Percentiles rank a stretch among this genome's conserved stretches.
Evolutionary conservation across 2,329 filamentous ascomycete species (phyloP).

Genomic region (Shiraia sp.): DNA sequence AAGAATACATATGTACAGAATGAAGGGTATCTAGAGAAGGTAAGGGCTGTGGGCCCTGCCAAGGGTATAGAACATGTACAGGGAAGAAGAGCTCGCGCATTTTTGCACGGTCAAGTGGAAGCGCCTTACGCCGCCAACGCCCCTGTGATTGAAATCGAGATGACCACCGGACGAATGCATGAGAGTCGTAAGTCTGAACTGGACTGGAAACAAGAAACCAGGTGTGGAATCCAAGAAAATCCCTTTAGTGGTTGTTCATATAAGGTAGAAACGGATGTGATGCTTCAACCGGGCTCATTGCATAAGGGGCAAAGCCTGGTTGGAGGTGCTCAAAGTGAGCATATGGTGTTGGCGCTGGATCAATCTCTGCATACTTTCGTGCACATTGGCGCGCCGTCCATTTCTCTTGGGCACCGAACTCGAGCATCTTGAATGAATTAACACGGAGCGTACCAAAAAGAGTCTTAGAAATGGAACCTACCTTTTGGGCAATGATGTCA

Average conservation of each 20-base stretch:
- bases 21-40: no score
- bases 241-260: constrained; percentile 31
- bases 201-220: not conserved
- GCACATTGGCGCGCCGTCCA: constrained; percentile 56
- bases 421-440: constrained; percentile 52
- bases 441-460: not conserved
- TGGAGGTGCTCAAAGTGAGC: constrained; percentile 39
- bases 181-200: not conserved
- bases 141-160: no score
- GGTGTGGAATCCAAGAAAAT: not conserved
- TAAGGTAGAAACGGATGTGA: constrained; percentile 35
- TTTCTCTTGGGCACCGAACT: constrained; percentile 54
- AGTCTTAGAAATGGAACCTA: constrained; percentile 17
- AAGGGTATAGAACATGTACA: no score
- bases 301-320: constrained; percentile 38
- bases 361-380: constrained; percentile 56
- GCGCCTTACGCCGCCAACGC: no score
- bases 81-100: no score
- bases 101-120: no score
- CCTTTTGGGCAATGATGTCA: constrained; percentile 58
- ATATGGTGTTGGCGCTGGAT: constrained; percentile 38
- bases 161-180: no score
- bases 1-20: no score
- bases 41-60: no score
- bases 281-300: constrained; percentile 42